Evolutionary conservation across 2,329 filamentous ascomycete genomes (phyloP).

Genomic region (Pleomassaria siparia): DNA sequence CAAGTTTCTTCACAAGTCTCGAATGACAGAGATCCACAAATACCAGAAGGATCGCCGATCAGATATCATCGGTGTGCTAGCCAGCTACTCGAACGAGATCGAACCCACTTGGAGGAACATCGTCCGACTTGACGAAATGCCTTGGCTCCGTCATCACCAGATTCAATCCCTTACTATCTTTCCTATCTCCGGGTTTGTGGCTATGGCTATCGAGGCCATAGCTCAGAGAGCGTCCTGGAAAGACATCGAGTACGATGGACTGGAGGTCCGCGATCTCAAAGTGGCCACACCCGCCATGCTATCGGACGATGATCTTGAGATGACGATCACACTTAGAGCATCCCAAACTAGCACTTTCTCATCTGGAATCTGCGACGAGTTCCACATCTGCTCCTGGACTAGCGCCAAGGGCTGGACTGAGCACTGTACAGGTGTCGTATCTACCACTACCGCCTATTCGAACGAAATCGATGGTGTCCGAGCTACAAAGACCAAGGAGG

Average conservation of each 20-base stretch:
- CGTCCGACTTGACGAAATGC: slow-evolving; percentile 25
- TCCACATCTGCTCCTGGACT: slow-evolving; percentile 58
- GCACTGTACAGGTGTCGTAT: slow-evolving; percentile 52
- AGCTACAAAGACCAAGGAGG: slow-evolving; percentile 8
- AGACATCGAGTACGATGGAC: slow-evolving; percentile 12
- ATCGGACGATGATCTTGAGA: slow-evolving; percentile 32
- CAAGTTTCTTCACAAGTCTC: slow-evolving; percentile 19
- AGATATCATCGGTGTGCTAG: slow-evolving; percentile 16
- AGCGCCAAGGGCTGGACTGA: slow-evolving; percentile 58
- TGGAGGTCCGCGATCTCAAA: slow-evolving; percentile 21
- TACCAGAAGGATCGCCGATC: slow-evolving; percentile 13
- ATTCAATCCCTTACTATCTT: slow-evolving; percentile 19
- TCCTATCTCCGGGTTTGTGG: slow-evolving; percentile 8
- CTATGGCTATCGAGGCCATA: slow-evolving; percentile 8
- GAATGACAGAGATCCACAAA: slow-evolving; percentile 10
- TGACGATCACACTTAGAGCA: slow-evolving; percentile 29
- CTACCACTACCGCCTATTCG: slow-evolving; percentile 39
- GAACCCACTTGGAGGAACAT: slow-evolving; percentile 11
- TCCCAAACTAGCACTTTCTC: neutral
- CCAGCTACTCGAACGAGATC: slow-evolving; percentile 22
- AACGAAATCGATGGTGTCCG: slow-evolving; percentile 48
- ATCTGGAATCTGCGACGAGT: slow-evolving; percentile 27
- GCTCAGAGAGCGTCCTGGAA: slow-evolving; percentile 6
- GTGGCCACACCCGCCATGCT: slow-evolving; percentile 27
- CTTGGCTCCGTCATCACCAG: slow-evolving; percentile 31